phyloP scores from a whole-genome alignment of 1,139 yeast species.

The Saccharomyces hybrid region DNA sequence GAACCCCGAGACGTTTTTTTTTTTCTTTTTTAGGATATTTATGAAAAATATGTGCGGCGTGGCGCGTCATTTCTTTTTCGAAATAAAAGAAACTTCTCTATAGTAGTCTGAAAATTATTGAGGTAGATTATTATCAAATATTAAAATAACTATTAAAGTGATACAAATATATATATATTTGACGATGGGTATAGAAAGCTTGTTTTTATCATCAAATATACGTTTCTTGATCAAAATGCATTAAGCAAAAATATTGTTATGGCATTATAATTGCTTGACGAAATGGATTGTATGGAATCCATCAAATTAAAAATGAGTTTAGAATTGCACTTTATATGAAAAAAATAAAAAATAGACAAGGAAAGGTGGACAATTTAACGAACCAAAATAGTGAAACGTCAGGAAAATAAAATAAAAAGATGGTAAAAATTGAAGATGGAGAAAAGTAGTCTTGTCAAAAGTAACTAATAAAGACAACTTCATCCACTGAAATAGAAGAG shows the following conservation, averaged over 20 bases:
- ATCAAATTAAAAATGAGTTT: neutral
- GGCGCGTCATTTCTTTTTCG: neutral
- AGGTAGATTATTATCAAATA: neutral
- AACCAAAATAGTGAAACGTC: neutral
- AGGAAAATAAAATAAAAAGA: neutral
- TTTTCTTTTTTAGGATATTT: neutral
- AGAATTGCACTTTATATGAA: neutral
- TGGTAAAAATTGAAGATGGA: neutral
- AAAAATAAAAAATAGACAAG: neutral
- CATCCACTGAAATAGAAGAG: neutral
- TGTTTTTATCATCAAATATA: neutral
- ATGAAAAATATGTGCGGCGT: neutral
- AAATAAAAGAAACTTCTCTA: neutral
- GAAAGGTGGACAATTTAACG: neutral
- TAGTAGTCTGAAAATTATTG: neutral
- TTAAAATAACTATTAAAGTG: conserved; percentile 1
- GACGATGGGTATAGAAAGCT: neutral
- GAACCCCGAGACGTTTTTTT: neutral
- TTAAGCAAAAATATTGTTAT: neutral
- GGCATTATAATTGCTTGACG: neutral
- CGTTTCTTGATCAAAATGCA: neutral
- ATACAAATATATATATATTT: neutral
- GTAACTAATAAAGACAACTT: neutral
- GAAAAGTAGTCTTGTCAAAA: neutral
- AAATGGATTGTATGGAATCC: neutral